Evolutionary conservation across 345 rosid genomes (phyloP).

Genomic region (Anacardium occidentale): DNA sequence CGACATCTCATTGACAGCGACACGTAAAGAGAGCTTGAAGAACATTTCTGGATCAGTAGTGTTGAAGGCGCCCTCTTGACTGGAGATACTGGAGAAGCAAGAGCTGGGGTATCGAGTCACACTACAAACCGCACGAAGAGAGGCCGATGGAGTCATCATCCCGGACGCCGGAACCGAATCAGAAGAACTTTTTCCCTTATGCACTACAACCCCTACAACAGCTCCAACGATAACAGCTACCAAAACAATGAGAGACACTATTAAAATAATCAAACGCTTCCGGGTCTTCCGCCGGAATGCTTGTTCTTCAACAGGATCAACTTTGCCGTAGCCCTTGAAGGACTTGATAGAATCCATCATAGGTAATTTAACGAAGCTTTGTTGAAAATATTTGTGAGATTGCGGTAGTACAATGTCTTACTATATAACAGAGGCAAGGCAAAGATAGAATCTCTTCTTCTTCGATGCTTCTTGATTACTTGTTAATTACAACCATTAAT

Average conservation of each 20-base stretch:
- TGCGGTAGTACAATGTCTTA: slow-evolving; percentile 13
- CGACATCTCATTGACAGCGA: slow-evolving; percentile 44
- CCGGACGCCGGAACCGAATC: slow-evolving; percentile 27
- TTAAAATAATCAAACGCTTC: slow-evolving; percentile 49
- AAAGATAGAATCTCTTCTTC: neutral
- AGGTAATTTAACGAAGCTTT: no score
- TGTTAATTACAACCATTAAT: neutral
- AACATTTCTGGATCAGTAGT: slow-evolving; percentile 52
- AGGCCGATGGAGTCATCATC: slow-evolving; percentile 59
- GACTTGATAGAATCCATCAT: slow-evolving; percentile 72
- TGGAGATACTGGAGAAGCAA: slow-evolving; percentile 60
- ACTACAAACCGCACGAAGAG: slow-evolving; percentile 63
- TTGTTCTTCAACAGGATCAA: slow-evolving; percentile 53
- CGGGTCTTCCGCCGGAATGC: slow-evolving; percentile 60
- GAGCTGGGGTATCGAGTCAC: slow-evolving; percentile 67
- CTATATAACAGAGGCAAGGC: slow-evolving; percentile 1
- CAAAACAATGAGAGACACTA: slow-evolving; percentile 42
- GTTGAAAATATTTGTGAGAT: neutral
- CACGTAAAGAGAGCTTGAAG: slow-evolving; percentile 57
- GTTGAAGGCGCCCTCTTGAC: slow-evolving; percentile 38
- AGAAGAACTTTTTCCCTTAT: slow-evolving; percentile 34
- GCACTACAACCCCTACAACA: slow-evolving; percentile 45
- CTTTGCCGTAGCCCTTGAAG: slow-evolving; percentile 89
- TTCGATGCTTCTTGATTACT: slow-evolving; percentile 17
- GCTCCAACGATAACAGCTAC: slow-evolving; percentile 47